Percentiles rank a stretch among this genome's conserved stretches.
Conservation (phyloP, 106 monocot species). For the Agapanthus africanus region DNA sequence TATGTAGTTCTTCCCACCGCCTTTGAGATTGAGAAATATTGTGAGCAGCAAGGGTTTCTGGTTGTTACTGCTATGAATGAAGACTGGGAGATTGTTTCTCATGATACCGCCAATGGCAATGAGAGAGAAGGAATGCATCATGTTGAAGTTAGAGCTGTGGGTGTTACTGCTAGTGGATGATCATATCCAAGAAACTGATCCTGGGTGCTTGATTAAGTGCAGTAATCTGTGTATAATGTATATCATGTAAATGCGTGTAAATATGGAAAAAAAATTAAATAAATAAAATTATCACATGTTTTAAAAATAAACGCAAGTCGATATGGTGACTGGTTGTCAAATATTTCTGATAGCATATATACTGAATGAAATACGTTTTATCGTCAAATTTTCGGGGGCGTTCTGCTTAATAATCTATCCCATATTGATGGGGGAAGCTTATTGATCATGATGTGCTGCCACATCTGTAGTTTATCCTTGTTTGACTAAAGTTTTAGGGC, state of each 20-base stretch:
- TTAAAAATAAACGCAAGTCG: background rate
- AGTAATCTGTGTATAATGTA: background rate
- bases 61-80: constrained; percentile 28
- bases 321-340: background rate
- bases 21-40: constrained; percentile 40
- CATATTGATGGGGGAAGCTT: no score
- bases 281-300: background rate
- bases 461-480: no score
- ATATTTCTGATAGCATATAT: background rate
- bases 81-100: constrained; percentile 51
- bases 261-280: background rate
- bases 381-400: no score
- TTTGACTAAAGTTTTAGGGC: no score
- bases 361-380: no score
- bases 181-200: background rate
- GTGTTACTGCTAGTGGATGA: constrained; percentile 20
- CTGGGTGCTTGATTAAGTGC: background rate
- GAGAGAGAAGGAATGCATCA: constrained; percentile 16
- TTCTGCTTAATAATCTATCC: no score
- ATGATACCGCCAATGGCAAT: background rate
- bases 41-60: constrained; percentile 15
- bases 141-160: constrained; percentile 29
- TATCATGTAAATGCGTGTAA: constrained; percentile 9
- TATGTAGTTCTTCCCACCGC: constrained; percentile 84
- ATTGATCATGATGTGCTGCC: no score